Conservation (phyloP, 768 basidiomycete species). For the Flagelloscypha sp. region DNA sequence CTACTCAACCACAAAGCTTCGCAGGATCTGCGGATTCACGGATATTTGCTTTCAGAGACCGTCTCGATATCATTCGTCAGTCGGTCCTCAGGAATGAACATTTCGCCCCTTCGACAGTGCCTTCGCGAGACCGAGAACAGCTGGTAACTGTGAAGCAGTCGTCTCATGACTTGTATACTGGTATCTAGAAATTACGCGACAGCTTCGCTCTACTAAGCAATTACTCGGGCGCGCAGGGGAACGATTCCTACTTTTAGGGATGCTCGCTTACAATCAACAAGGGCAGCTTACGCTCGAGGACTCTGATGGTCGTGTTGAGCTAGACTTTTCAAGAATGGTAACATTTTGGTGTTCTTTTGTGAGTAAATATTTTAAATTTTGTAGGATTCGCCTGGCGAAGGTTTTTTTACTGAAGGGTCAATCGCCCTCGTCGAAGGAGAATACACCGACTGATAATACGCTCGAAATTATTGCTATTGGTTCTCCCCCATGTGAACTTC, state of each 20-base stretch:
- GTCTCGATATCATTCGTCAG: conserved; percentile 87
- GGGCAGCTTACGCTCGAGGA: conserved; percentile 91
- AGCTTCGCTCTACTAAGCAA: conserved; percentile 96
- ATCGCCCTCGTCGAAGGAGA: conserved; percentile 94
- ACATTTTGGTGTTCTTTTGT: conserved; percentile 15
- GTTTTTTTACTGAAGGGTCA: conserved; percentile 92
- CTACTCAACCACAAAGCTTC: conserved; percentile 49
- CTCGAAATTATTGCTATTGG: conserved; percentile 90
- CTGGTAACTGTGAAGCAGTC: conserved; percentile 70
- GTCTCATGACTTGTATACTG: not conserved
- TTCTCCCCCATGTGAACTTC: conserved; percentile 91
- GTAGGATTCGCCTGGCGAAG: conserved; percentile 86
- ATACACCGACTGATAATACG: conserved; percentile 86
- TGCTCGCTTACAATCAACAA: conserved; percentile 85
- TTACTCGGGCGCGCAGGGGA: conserved; percentile 84
- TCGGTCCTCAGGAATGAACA: conserved; percentile 93
- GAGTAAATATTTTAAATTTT: conserved; percentile 6
- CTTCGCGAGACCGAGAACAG: conserved; percentile 78
- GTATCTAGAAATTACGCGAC: conserved; percentile 1
- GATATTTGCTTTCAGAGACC: conserved; percentile 70
- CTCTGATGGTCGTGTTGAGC: conserved; percentile 78
- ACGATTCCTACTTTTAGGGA: conserved; percentile 87
- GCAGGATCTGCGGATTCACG: conserved; percentile 81
- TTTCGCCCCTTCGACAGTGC: conserved; percentile 91
- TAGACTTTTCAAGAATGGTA: conserved; percentile 85